A percentile compares a stretch with the other conserved stretches of the same genome.
Conservation (phyloP, 257 asterid genomes). For the Euphrasia confusa region DNA sequence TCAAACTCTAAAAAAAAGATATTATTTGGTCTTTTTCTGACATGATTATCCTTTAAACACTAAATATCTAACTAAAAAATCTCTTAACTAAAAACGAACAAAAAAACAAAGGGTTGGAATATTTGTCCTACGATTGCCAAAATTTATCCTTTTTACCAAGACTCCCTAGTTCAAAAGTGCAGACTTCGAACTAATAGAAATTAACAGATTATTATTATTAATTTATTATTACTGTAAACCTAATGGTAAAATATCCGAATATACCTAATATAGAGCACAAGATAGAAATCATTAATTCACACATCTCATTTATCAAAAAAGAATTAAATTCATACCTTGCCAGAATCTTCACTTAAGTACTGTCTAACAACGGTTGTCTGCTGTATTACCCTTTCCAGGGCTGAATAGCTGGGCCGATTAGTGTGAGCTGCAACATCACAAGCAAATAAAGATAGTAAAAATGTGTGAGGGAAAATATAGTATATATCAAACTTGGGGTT, state of each 20-base stretch:
- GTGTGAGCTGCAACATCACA: slow-evolving; percentile 48
- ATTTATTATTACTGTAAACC: too few relatives aligned
- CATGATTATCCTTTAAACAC: too few relatives aligned
- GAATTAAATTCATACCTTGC: slow-evolving; percentile 57
- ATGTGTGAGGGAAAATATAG: not conserved
- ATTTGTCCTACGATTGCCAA: too few relatives aligned
- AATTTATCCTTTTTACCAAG: too few relatives aligned
- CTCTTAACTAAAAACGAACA: too few relatives aligned
- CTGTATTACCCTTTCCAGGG: slow-evolving; percentile 74
- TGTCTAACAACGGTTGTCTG: slow-evolving; percentile 74
- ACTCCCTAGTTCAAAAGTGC: too few relatives aligned
- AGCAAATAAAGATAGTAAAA: slow-evolving; percentile 12
- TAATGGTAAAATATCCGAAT: not conserved
- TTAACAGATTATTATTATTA: too few relatives aligned
- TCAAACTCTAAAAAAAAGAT: too few relatives aligned
- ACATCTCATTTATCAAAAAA: not conserved
- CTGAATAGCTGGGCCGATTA: slow-evolving; percentile 66
- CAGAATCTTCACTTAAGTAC: slow-evolving; percentile 62
- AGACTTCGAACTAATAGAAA: too few relatives aligned
- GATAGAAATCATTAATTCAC: not conserved
- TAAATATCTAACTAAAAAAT: too few relatives aligned
- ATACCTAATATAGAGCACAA: not conserved
- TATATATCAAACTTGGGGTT: not conserved
- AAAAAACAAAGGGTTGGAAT: too few relatives aligned
- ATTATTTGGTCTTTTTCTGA: too few relatives aligned